Percentiles rank a stretch among this genome's conserved stretches.
phyloP scores from a whole-genome alignment of 2,329 filamentous ascomycete species.

The Fusarium sp. region DNA sequence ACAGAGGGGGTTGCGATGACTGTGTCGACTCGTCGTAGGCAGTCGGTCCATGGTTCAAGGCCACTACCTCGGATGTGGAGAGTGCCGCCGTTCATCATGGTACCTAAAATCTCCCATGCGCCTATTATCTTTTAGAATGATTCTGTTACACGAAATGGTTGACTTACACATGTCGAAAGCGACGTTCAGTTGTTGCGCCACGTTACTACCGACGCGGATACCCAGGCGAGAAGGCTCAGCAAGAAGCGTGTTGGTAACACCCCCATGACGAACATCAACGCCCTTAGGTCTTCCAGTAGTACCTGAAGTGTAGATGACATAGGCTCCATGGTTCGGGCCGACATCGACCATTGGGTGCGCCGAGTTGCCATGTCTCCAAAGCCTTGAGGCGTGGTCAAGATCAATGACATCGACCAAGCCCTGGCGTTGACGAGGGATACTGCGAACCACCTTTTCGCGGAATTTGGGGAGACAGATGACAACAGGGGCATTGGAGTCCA shows the following conservation, averaged over 20 bases:
- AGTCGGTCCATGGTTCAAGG: slow-evolving; percentile 30
- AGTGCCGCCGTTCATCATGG: slow-evolving; percentile 34
- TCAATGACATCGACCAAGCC: slow-evolving; percentile 24
- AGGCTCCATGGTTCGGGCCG: slow-evolving; percentile 22
- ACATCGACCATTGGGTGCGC: slow-evolving; percentile 22
- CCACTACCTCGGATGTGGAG: slow-evolving; percentile 34
- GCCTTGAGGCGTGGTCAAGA: slow-evolving; percentile 10
- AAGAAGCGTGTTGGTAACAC: slow-evolving; percentile 29
- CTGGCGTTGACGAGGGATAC: slow-evolving; percentile 10
- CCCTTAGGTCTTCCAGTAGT: slow-evolving; percentile 32
- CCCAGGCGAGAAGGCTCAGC: slow-evolving; percentile 29
- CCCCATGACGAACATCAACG: slow-evolving; percentile 29
- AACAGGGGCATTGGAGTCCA: slow-evolving; percentile 23
- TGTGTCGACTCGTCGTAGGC: slow-evolving; percentile 22
- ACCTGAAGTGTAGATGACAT: slow-evolving; percentile 35
- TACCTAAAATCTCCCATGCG: slow-evolving; percentile 32
- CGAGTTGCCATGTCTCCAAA: slow-evolving; percentile 22
- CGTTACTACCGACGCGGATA: slow-evolving; percentile 22
- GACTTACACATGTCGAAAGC: slow-evolving; percentile 38
- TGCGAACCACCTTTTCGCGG: slow-evolving; percentile 28
- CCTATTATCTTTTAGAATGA: slow-evolving; percentile 7
- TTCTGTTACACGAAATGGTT: fast-evolving
- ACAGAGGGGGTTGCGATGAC: slow-evolving; percentile 34
- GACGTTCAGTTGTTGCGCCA: slow-evolving; percentile 34
- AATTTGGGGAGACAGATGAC: slow-evolving; percentile 32